Base-by-base conservation (phyloP, 1,284 basidiomycete genomes). In the Cryptococcus maquisensis region DNA sequence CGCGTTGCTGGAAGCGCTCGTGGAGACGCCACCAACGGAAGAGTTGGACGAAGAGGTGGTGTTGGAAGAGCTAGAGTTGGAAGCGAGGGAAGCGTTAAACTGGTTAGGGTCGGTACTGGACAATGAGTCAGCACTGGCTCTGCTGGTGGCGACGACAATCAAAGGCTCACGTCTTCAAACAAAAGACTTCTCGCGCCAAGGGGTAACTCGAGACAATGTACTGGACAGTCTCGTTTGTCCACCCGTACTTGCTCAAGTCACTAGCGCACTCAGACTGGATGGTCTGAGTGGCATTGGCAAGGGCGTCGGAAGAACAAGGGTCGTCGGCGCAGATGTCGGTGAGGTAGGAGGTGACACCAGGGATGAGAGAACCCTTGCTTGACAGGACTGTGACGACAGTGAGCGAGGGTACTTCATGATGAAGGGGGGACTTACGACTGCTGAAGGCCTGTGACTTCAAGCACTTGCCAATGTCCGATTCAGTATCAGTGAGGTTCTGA, bases 141-240 rank as follows among this genome's bases (percentile, higher is more conserved):
- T 39, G 38, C n/a, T n/a, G 24, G 23, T 47, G 18, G 42, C 36
- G 53, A 45, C 48, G 48, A 35, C 16, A 38, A 10, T 18, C 13
- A 47, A 3, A 18, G n/a, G 32, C 65, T 57, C 49, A 66, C 61
- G 70, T 73, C 55, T 73, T 69, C 57, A 75, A 60, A 44, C 74
- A 77, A 18, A 61, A 51, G 13, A 73, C 60, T 57, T 77, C 72
- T 20, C 74, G 63, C 13, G 70, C 69, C 21, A 73, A 59, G 4
- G 68, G 72, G 57, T 74, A 73, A 13, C 60, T 49, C 49, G 51
- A 48, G 44, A 69, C 49, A 39, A 66, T 57, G n/a, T 47, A 52
- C 15, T 47, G 40, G 37, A 77, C 50, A 18, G 62, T 64, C 41
- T 55, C 21, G 59, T 68, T 62, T 51, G 56, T 55, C 26, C 73